phyloP scores from a whole-genome alignment of 208 protist species.

The Acanthamoeba sp. region DNA sequence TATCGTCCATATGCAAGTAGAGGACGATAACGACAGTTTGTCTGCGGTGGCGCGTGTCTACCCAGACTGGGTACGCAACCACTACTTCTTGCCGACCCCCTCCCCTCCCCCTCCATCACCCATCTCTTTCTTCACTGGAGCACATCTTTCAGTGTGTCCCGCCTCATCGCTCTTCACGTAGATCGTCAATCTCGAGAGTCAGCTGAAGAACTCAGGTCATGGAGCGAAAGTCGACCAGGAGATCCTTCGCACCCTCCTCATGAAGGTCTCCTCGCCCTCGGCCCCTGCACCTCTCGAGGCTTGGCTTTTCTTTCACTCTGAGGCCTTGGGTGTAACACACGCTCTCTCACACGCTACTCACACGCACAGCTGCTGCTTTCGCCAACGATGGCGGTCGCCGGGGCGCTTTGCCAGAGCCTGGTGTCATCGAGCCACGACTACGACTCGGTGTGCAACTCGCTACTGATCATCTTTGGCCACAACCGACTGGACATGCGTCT shows the following conservation, averaged over 20 bases:
- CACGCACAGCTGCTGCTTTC: neutral
- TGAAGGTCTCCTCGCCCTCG: no score
- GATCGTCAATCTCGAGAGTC: neutral
- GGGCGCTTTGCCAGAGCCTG: slow-evolving; percentile 30
- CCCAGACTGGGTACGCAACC: neutral
- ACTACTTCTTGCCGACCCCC: neutral
- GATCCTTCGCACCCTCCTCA: neutral
- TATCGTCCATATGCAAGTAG: neutral
- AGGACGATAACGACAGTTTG: neutral
- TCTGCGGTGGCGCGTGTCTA: neutral
- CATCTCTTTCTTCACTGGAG: neutral
- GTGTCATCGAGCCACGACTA: slow-evolving; percentile 43
- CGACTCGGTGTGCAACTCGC: slow-evolving; percentile 56
- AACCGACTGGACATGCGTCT: slow-evolving; percentile 34
- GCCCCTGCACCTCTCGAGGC: no score
- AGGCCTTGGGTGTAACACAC: neutral
- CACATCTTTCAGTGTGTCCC: neutral
- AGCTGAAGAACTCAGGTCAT: neutral
- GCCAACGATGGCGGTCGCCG: slow-evolving; percentile 11
- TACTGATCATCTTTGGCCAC: slow-evolving; percentile 59
- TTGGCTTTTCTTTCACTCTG: neutral
- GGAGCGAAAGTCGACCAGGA: slow-evolving; percentile 3
- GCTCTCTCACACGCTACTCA: neutral
- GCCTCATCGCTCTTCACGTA: neutral
- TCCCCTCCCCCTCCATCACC: no score